Evolutionary conservation across 164 flowering plant species (phyloP).

Genomic region (Protea cynaroides): DNA sequence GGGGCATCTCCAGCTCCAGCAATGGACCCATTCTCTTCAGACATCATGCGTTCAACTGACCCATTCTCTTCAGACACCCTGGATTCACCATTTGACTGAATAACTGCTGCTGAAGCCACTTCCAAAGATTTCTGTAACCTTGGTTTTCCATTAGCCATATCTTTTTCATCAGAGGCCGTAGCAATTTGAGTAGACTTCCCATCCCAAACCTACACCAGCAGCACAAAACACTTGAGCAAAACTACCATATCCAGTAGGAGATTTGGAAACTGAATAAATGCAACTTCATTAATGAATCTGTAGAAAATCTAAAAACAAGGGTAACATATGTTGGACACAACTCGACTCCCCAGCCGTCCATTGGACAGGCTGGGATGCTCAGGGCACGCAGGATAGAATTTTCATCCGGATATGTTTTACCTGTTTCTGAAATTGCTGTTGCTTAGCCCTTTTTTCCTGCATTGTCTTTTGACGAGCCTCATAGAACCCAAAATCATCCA

Average conservation of each 20-base stretch:
- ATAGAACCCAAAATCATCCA: slow-evolving; percentile 68
- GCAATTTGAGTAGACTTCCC: slow-evolving; percentile 33
- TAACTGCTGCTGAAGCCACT: slow-evolving; percentile 16
- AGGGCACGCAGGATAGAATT: too few relatives aligned
- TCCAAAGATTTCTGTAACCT: slow-evolving; percentile 31
- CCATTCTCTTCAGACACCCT: slow-evolving; percentile 31
- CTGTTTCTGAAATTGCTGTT: slow-evolving; percentile 46
- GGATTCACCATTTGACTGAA: slow-evolving; percentile 23
- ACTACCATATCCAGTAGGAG: background rate
- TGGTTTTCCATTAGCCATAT: slow-evolving; percentile 19
- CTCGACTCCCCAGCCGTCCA: too few relatives aligned
- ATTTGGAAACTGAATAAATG: too few relatives aligned
- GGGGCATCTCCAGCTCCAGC: slow-evolving; percentile 30
- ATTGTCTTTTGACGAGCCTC: slow-evolving; percentile 55
- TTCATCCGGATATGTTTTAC: too few relatives aligned
- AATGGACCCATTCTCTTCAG: slow-evolving; percentile 34
- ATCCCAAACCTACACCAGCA: slow-evolving; percentile 46
- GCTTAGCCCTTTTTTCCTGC: slow-evolving; percentile 58
- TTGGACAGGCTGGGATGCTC: too few relatives aligned
- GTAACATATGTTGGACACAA: slow-evolving; percentile 11
- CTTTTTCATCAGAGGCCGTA: slow-evolving; percentile 32
- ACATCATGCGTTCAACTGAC: too few relatives aligned
- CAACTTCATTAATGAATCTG: too few relatives aligned
- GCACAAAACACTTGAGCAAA: background rate
- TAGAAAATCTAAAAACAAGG: too few relatives aligned